A percentile compares a stretch with the other conserved stretches of the same genome.
phyloP scores from a whole-genome alignment of 306 rosid genomes.

The Glycine soja region DNA sequence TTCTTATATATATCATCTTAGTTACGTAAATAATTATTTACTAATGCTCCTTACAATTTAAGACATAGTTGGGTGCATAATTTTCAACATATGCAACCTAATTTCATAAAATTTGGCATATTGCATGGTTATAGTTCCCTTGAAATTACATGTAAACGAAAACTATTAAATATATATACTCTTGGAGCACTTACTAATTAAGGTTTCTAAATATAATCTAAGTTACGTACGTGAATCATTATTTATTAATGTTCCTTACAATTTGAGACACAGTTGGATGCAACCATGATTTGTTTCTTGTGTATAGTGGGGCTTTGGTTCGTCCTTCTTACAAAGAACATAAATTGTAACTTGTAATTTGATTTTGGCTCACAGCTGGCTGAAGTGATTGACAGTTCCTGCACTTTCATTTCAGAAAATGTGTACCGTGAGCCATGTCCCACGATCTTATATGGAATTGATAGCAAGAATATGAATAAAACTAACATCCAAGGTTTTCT shows the following conservation, averaged over 20 bases:
- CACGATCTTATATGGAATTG: background rate
- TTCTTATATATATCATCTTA: background rate
- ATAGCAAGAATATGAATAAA: constrained; percentile 6
- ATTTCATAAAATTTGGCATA: background rate
- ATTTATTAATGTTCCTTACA: background rate
- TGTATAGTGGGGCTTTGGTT: background rate
- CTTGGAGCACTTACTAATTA: background rate
- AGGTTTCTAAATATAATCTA: background rate
- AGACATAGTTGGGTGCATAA: constrained; percentile 3
- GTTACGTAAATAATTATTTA: background rate
- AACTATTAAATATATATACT: background rate
- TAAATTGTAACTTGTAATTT: background rate
- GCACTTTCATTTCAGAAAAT: constrained; percentile 5
- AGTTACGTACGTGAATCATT: background rate
- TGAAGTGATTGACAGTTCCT: constrained; percentile 29
- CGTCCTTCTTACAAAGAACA: background rate
- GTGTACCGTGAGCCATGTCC: constrained; percentile 21
- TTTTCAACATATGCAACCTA: background rate
- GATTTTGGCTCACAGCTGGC: constrained; percentile 38
- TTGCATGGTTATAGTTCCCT: background rate
- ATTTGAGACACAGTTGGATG: constrained; percentile 7
- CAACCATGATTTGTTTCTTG: constrained; percentile 27
- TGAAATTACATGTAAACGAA: background rate
- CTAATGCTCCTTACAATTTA: background rate
- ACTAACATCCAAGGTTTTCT: constrained; percentile 2